These are phyloP conservation scores for Clarireedia sp. DNA, from an alignment of 2,329 filamentous ascomycete species.

Conservation along the genomic window DNA sequence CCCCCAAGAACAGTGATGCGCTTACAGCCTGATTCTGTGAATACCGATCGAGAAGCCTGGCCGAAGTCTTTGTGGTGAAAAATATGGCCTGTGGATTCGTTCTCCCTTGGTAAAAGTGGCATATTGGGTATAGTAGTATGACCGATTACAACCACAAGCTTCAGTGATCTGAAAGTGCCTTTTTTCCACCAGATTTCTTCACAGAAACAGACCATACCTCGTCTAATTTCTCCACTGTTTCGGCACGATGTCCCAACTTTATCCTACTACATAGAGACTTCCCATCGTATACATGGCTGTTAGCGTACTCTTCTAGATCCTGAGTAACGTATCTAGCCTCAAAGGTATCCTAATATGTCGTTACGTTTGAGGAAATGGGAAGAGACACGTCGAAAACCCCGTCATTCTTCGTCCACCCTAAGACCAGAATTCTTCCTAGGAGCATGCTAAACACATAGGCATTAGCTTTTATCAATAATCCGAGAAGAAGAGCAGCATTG, in stretches of 20 bases:
- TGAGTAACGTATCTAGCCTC: constrained; percentile 24
- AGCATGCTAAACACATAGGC: constrained; percentile 12
- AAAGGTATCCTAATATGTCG: constrained; percentile 23
- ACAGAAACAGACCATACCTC: constrained; percentile 14
- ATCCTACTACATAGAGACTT: constrained; percentile 22
- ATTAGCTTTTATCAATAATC: no score
- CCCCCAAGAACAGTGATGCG: constrained; percentile 7
- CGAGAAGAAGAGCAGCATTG: not conserved
- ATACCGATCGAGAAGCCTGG: not conserved
- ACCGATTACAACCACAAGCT: constrained; percentile 29
- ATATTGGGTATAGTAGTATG: constrained; percentile 26
- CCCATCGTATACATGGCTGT: constrained; percentile 13
- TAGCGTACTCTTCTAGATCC: constrained; percentile 24
- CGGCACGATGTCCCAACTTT: constrained; percentile 16
- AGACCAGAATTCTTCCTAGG: constrained; percentile 28
- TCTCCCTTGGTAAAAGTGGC: constrained; percentile 14
- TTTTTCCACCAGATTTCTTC: not conserved
- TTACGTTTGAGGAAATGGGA: constrained; percentile 20
- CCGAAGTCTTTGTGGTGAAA: constrained; percentile 10
- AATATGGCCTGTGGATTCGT: not conserved
- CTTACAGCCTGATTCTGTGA: not conserved
- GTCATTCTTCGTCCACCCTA: constrained; percentile 26
- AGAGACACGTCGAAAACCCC: constrained; percentile 29
- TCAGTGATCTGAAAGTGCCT: constrained; percentile 11
- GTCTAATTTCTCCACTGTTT: constrained; percentile 17